Evolutionary conservation across 2,329 filamentous ascomycete genomes (phyloP), one percentile per base, ranked within the genome.

Genomic region (Paramyrothecium roridum): DNA sequence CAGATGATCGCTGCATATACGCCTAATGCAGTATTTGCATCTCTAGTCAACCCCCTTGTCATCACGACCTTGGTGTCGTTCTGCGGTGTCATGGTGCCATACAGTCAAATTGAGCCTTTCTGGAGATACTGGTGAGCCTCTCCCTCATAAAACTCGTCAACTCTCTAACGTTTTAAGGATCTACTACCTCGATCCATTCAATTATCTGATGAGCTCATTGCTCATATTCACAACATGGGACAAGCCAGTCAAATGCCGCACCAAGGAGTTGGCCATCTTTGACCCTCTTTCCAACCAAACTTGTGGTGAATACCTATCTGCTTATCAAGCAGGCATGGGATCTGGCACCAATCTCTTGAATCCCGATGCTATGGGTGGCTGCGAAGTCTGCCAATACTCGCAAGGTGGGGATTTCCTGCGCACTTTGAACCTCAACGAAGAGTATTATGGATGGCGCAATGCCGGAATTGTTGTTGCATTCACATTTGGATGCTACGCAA

Each of bases 71-170:
- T 89, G 8, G 78, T 89, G 10, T 81, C 80, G 3, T 90, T 91
- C 73, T 89, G 86, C 64, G 87, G 87, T 59, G 85, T 90, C 12
- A 76, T 89, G 4, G 86, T 89, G 0, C 85, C 86, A 0, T 88
- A 85, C 60, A 66, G 63, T 0, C 76, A 77, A 20, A 74, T 90
- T 16, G 80, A 81, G 2, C 63, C 70, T 3, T 90, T 90, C 70
- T 90, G 87, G 87, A 73, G 73, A 40, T 78, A 76, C 55, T 86
- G 82, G 82, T 80, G 85, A 43, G 82, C 22, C 53, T 26, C 19
- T 53, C 19, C 34, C 33, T 0, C 71, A 71, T 53, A 59, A 70
- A 10, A 56, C 64, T 52, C n/a, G 19, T 37, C 13, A 34, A 7
- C 17, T 6, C 21, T 51, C 49, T 37, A 30, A 22, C 37, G 16